A percentile compares a stretch with the other conserved stretches of the same genome.
These are phyloP conservation scores for Thalassiosira mediterranea DNA, from an alignment of 352 stramenopile species.

Conservation along the genomic window DNA sequence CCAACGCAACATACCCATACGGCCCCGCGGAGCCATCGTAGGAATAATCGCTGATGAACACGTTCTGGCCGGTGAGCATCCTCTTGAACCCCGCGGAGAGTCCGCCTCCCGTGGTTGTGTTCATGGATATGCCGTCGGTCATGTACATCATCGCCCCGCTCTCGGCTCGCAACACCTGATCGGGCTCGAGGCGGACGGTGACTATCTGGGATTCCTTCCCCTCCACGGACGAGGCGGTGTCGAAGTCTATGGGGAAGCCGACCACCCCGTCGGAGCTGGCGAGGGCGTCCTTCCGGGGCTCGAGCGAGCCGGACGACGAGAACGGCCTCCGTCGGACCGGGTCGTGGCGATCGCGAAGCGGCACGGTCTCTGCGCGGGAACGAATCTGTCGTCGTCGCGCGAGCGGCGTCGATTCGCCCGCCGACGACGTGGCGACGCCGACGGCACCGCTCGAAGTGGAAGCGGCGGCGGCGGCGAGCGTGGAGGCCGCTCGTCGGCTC, in stretches of 20 bases:
- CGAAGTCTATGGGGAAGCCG: constrained; percentile 51
- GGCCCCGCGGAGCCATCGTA: constrained; percentile 47
- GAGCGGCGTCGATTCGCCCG: too few species aligned
- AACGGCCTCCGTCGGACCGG: too few species aligned
- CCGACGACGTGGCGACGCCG: too few species aligned
- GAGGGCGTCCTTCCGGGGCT: not conserved
- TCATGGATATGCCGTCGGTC: constrained; percentile 90
- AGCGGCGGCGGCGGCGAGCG: too few species aligned
- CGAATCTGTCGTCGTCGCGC: too few species aligned
- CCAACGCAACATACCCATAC: constrained; percentile 87
- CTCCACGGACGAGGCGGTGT: constrained; percentile 21
- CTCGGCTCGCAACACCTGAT: constrained; percentile 90
- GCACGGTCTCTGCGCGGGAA: too few species aligned
- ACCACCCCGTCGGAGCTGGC: not conserved
- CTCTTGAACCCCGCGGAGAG: constrained; percentile 88
- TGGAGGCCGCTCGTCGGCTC: too few species aligned
- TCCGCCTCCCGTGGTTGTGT: constrained; percentile 87
- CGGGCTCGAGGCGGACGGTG: constrained; percentile 84
- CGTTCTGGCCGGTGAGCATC: constrained; percentile 83
- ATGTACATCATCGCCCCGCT: constrained; percentile 92
- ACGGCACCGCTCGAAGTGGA: too few species aligned
- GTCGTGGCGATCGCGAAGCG: too few species aligned
- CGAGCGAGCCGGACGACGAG: too few species aligned
- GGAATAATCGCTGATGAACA: constrained; percentile 83
- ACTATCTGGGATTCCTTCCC: constrained; percentile 56